Base-by-base conservation (phyloP, 2,329 filamentous ascomycete species). In the Colletotrichum costaricense region DNA sequence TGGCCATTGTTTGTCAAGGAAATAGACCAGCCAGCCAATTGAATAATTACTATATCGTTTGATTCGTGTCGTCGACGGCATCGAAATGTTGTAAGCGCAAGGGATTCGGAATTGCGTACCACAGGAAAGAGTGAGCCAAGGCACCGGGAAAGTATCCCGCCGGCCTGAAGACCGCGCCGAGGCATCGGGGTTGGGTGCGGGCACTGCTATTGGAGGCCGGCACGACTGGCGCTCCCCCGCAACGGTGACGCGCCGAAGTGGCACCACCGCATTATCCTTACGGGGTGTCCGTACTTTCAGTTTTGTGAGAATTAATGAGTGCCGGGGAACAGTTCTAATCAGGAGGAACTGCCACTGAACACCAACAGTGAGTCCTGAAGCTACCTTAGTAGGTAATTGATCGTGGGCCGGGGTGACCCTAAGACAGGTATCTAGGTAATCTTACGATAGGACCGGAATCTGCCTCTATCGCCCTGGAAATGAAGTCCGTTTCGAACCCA, bases 141-240 rank as follows among this genome's bases (percentile, higher is more conserved):
- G 66, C 66, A 49, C 54, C 66, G 54, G 42, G 14, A 12, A 30
- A 56, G 22, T 28, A 46, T 46, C 22, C 54, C 9, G 9, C 42
- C 42, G 67, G 60, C 19, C 57, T 26, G 35, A 24, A 70, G 59
- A 67, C 60, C 66, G 67, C 70, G 55, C 70, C 70, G 70, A 73
- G 70, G 67, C 59, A 70, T 63, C 70, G 55, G 54, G 46, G 60
- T 60, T 60, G 38, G 26, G 24, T 65, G 19, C 62, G 46, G 28
- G 26, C 22, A 42, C 28, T 70, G 26, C 56, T 54, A 70, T 62
- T 70, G 70, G 70, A 65, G 70, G 33, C 22, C 55, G 60, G 67
- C 55, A 49, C 33, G 38, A 33, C n/a, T 35, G 59, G 26, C 1
- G 38, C 54, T 56, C 59, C 70, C 70, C 70, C 70, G 60, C 70